Evolutionary conservation across 2,329 filamentous ascomycete genomes (phyloP).

Genomic region (Helotiales sp.): DNA sequence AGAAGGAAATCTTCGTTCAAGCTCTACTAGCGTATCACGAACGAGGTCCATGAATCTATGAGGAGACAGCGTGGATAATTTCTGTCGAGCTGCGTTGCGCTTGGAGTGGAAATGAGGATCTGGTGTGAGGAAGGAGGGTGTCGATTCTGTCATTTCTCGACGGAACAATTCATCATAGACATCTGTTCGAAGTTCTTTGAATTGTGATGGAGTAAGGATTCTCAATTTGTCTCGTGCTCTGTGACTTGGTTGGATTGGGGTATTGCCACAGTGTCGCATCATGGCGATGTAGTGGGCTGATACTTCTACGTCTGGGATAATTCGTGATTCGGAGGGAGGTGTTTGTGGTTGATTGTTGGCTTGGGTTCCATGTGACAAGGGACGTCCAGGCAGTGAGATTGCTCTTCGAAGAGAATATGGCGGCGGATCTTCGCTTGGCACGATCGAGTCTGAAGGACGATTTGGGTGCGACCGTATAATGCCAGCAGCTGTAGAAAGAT

Average conservation of each 20-base stretch:
- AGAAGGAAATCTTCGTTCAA: constrained; percentile 18
- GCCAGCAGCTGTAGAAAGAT: constrained; percentile 19
- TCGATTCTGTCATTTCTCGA: constrained; percentile 40
- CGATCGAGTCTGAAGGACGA: not conserved
- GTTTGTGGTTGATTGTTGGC: not conserved
- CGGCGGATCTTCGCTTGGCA: constrained; percentile 16
- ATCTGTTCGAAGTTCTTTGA: constrained; percentile 24
- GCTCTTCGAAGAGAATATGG: constrained; percentile 17
- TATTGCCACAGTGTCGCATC: constrained; percentile 4
- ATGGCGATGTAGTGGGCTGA: constrained; percentile 13
- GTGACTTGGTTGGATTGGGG: not conserved
- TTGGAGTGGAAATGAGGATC: constrained; percentile 13
- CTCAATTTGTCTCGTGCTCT: constrained; percentile 17
- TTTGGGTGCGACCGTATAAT: constrained; percentile 1
- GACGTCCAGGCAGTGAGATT: not conserved
- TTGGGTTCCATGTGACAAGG: not conserved
- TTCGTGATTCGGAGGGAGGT: not conserved
- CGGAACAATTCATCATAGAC: constrained; percentile 24
- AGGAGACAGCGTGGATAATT: constrained; percentile 10
- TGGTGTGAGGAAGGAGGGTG: constrained; percentile 32
- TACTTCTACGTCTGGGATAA: not conserved
- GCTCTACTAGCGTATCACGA: constrained; percentile 17
- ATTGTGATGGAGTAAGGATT: constrained; percentile 13
- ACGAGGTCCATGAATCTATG: constrained; percentile 20
- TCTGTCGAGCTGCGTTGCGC: constrained; percentile 22